Evolutionary conservation across 108 stramenopile species (phyloP), one percentile per base, ranked within the genome.

Genomic region (Cylindrotheca fusiformis): DNA sequence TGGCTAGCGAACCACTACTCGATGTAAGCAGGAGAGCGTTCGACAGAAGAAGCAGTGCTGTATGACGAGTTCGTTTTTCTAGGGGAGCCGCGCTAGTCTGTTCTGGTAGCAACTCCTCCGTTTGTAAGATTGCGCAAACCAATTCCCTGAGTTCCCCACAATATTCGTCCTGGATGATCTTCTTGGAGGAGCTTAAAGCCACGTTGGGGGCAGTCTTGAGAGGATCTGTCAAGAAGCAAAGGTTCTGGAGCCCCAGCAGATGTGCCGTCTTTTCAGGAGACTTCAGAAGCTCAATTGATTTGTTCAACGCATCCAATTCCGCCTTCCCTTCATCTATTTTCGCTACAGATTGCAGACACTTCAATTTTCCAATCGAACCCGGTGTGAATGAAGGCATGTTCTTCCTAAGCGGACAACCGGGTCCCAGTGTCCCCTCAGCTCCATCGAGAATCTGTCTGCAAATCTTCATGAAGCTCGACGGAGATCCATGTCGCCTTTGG

Each of bases 361-460:
- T 75, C 86, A 87, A 86, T 31, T 67, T 47, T 31, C 72, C 73
- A 23, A 86, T 63, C 17, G 63, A 52, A 21, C 28, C 29, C 56
- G 63, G 56, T 55, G 58, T 71, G 32, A 50, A 63, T 14, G 52
- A 45, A 0, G 69, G 69, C 45, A 63, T 27, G 22, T 57, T 48
- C 51, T 64, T 72, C 63, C 48, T 52, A 52, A 54, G 26, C 18
- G 51, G 52, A n/a, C n/a, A n/a, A n/a, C n/a, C n/a, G n/a, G n/a
- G n/a, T n/a, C n/a, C n/a, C 33, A 55, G 32, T 29, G 48, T 59
- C 21, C 84, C 89, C 41, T 85, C 86, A 20, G 89, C 82, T 8
- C 80, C 84, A 61, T 84, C 71, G 17, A 91, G 66, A 36, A 91
- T 76, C 14, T 83, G 76, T 27, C 86, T 63, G 62, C 82, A 87